Base-by-base conservation (phyloP, 768 basidiomycete species). In the Phaffia tasmanica region DNA sequence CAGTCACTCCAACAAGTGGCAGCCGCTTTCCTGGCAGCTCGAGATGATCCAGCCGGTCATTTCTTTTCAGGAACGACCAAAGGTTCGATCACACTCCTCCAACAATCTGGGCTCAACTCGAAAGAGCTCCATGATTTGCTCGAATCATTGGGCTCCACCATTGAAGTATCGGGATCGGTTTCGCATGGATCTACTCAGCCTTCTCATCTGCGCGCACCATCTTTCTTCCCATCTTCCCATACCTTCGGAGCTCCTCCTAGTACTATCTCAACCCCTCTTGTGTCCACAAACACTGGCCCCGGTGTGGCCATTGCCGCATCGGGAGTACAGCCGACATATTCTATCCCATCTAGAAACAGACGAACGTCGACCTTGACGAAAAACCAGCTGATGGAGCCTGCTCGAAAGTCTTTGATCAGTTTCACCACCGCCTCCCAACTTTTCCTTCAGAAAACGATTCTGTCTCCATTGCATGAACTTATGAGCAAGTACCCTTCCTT, bases 51-150 rank as follows among this genome's bases (percentile, higher is more conserved):
- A 15, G 50, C 30, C 11, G 63, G 81, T 21, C 80, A 83, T 70
- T 80, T 80, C 58, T 79, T 85, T 29, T 81, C 84, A 0, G 81
- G 81, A 63, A 77, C 82, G 4, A 81, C 84, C 50, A 65, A 64
- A 63, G 91, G 90, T 67, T 82, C 83, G 21, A 82, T 86, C 67
- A 74, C 88, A 1, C 68, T 79, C n/a, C 80, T 98, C 30, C 83
- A 85, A 60, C 89, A 92, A 71, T 94, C 91, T 0, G 77, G 84
- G 0, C 80, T 99, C 42, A 93, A 97, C 75, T 87, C 88, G 18
- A 80, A 81, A 4, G 88, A 88, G 59, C 80, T 95, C 30, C 83
- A 85, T 18, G 74, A 78, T 5, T 78, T 91, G 32, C 74, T 89
- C 49, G 81, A 83, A 47, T 77, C 75, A 49, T 42, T 16, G 46